Conservation (phyloP, 2,329 filamentous ascomycete species). For the Hypoxylon sp. region DNA sequence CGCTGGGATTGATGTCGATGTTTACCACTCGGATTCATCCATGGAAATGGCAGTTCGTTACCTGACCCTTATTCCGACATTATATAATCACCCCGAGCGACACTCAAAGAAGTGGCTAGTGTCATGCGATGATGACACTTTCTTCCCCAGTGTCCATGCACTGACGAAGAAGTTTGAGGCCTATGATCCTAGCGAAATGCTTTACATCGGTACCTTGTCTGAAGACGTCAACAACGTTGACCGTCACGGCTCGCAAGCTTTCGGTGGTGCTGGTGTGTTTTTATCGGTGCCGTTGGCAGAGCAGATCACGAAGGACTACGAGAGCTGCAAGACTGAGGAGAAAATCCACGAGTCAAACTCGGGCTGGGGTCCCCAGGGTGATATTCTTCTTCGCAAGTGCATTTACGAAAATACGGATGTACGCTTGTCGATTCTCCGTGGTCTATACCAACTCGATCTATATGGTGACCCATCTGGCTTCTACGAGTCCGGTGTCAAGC, state of each 20-base stretch:
- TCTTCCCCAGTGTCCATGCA: slow-evolving; percentile 72
- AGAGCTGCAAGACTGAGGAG: slow-evolving; percentile 63
- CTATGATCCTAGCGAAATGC: slow-evolving; percentile 66
- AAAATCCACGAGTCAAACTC: slow-evolving; percentile 70
- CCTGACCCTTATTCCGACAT: slow-evolving; percentile 67
- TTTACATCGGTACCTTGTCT: slow-evolving; percentile 74
- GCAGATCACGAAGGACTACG: slow-evolving; percentile 62
- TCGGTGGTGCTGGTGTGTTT: slow-evolving; percentile 75
- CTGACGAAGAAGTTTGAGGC: slow-evolving; percentile 66
- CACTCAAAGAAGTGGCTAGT: slow-evolving; percentile 71
- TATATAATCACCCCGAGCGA: slow-evolving; percentile 68
- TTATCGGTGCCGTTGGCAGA: slow-evolving; percentile 67
- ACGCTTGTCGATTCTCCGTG: slow-evolving; percentile 69
- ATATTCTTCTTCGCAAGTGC: slow-evolving; percentile 74
- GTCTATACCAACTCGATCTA: slow-evolving; percentile 74
- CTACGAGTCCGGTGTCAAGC: slow-evolving; percentile 73
- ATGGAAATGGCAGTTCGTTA: slow-evolving; percentile 73
- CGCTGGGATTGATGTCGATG: slow-evolving; percentile 70
- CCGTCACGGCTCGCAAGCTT: slow-evolving; percentile 74
- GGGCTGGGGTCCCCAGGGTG: slow-evolving; percentile 73
- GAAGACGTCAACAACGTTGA: slow-evolving; percentile 73
- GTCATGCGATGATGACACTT: slow-evolving; percentile 76
- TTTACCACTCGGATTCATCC: slow-evolving; percentile 67
- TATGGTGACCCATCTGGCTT: slow-evolving; percentile 73
- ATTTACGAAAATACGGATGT: slow-evolving; percentile 74